Conservation (phyloP, 1,139 yeast species). For the Torulaspora globosa region DNA sequence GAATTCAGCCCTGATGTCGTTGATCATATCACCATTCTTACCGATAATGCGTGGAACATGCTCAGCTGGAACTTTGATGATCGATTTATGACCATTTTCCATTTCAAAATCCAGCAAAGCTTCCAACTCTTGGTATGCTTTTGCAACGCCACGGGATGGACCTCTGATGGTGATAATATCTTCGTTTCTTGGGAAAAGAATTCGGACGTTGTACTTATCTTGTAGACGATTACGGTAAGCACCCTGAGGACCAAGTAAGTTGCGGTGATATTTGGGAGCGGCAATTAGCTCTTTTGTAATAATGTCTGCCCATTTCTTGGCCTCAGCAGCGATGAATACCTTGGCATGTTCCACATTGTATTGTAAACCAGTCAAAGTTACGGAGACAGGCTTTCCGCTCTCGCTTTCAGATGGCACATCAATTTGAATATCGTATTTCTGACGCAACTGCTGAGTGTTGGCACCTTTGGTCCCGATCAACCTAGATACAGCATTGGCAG, state of each 20-base stretch:
- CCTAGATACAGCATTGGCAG: constrained; percentile 65
- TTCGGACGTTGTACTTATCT: constrained; percentile 79
- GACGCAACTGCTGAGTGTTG: constrained; percentile 61
- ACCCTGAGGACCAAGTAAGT: constrained; percentile 82
- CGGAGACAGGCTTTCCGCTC: constrained; percentile 48
- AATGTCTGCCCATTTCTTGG: constrained; percentile 84
- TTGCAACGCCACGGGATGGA: constrained; percentile 83
- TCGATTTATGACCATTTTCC: constrained; percentile 72
- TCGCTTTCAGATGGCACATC: constrained; percentile 51
- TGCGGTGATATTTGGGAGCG: constrained; percentile 75
- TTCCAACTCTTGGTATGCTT: constrained; percentile 80
- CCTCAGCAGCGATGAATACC: constrained; percentile 51
- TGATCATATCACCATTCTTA: constrained; percentile 78
- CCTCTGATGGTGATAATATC: constrained; percentile 82
- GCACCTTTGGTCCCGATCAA: constrained; percentile 89
- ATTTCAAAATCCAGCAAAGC: constrained; percentile 83
- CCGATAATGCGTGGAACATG: constrained; percentile 87
- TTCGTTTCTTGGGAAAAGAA: constrained; percentile 62
- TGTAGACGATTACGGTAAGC: constrained; percentile 78
- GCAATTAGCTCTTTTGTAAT: constrained; percentile 57
- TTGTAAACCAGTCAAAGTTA: constrained; percentile 71
- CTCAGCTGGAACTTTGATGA: constrained; percentile 61
- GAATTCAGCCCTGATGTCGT: constrained; percentile 73
- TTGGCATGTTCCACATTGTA: constrained; percentile 75
- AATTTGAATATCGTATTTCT: constrained; percentile 74